Base-by-base conservation (phyloP, 768 basidiomycete genomes). In the Pleurotus cornucopiae region DNA sequence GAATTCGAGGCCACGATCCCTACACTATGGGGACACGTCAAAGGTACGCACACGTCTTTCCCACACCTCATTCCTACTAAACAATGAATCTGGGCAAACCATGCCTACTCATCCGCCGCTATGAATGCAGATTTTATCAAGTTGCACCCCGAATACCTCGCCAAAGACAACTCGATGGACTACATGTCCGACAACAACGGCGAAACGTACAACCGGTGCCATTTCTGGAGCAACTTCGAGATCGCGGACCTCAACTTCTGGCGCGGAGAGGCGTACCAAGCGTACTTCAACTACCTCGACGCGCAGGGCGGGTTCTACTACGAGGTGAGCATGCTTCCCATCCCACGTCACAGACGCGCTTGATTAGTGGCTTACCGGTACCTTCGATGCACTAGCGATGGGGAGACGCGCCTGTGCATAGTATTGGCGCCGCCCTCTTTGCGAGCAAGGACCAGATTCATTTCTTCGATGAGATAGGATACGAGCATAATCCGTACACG, bases 151-250 rank as follows among this genome's bases (percentile, higher is more conserved):
- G 71, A 84, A 55, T 77, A 84, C 58, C 61, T 92, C 30, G 71
- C 81, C 18, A 66, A 76, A 34, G 74, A 87, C 41, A 94, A 92
- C 65, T 77, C 86, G 1, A 81, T 93, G 79, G 64, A 64, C 13
- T 94, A 89, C 67, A 62, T 96, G 49, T 87, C 85, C n/a, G 81
- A 90, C 54, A 76, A 88, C 64, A 73, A 71, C 2, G 89, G 88
- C 3, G 69, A 80, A 20, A 72, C 74, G 0, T 90, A 90, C 67
- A 89, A 88, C 68, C 71, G 82, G 26, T 91, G 87, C 61, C 85
- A 87, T 62, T 88, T 85, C 70, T 94, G 91, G 91, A 89, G 84
- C 62, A 95, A 94, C 68, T 95, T 95, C 63, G 93, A 95, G 71
- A 96, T 98, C 57, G 93, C 83, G 2, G 84, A 87, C 64, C 83